These are phyloP conservation scores for Pythium sukuiense DNA, from an alignment of 352 stramenopile species.

Conservation along the genomic window DNA sequence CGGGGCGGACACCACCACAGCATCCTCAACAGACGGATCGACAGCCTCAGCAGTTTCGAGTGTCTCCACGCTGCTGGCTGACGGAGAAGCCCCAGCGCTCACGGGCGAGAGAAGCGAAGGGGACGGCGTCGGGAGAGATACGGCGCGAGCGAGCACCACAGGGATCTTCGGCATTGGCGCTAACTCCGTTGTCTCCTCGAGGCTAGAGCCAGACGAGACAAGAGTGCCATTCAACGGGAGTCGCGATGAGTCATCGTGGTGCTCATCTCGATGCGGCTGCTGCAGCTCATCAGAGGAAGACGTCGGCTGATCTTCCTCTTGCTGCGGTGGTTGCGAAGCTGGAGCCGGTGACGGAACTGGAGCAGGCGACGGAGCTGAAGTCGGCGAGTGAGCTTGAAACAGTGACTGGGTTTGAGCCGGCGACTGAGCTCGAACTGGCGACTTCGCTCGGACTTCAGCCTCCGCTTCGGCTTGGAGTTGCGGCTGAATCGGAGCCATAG, in stretches of 20 bases:
- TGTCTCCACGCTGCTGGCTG: too few relatives aligned
- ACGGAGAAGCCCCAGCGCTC: background rate
- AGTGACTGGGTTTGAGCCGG: too few relatives aligned
- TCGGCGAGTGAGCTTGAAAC: too few relatives aligned
- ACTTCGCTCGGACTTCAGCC: background rate
- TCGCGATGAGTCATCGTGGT: background rate
- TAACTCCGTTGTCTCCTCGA: background rate
- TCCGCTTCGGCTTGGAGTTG: background rate
- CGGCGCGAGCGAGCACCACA: background rate
- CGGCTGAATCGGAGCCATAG: too few relatives aligned
- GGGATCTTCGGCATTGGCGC: background rate
- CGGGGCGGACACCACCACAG: background rate
- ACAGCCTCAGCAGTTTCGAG: background rate
- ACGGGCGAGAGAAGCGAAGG: constrained; percentile 26
- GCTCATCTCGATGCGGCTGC: background rate
- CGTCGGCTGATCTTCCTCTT: too few relatives aligned
- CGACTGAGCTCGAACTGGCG: too few relatives aligned
- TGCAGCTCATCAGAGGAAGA: background rate
- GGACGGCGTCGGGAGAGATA: constrained; percentile 9
- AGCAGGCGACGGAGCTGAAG: too few relatives aligned
- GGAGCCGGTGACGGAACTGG: too few relatives aligned
- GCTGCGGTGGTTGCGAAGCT: too few relatives aligned
- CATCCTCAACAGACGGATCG: background rate
- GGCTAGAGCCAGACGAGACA: too few relatives aligned
- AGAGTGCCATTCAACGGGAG: background rate